phyloP scores from a whole-genome alignment of 2,329 filamentous ascomycete genomes.

The Trichoderma endophyticum region DNA sequence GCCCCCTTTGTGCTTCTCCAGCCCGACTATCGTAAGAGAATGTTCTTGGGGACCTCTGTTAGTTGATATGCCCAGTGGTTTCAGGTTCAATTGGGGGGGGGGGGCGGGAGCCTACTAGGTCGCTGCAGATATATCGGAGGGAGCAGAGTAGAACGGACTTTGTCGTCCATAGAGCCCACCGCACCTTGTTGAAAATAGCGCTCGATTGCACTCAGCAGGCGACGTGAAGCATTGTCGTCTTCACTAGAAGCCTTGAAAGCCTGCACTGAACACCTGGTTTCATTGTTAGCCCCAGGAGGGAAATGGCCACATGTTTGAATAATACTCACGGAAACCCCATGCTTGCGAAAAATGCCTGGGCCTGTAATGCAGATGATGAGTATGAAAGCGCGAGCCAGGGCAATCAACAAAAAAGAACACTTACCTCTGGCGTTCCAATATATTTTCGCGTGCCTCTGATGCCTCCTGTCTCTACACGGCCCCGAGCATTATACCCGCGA shows the following conservation, averaged over 20 bases:
- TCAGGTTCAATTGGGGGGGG: background rate
- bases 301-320: background rate
- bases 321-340: conserved; percentile 61
- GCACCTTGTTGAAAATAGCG: conserved; percentile 65
- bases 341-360: conserved; percentile 71
- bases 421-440: conserved; percentile 86
- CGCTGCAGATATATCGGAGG: conserved; percentile 92
- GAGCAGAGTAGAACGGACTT: conserved; percentile 67
- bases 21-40: conserved; percentile 83
- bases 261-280: conserved; percentile 56
- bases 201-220: conserved; percentile 67
- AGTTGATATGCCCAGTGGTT: background rate
- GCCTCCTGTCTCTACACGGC: conserved; percentile 78
- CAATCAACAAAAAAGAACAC: background rate
- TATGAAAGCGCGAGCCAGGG: background rate
- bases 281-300: background rate
- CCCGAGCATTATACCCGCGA: conserved; percentile 70
- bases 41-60: conserved; percentile 55
- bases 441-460: conserved; percentile 89
- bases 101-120: conserved; percentile 51
- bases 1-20: conserved; percentile 67
- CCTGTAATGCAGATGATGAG: conserved; percentile 45
- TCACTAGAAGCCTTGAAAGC: conserved; percentile 52
- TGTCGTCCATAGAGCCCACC: conserved; percentile 44
- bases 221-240: conserved; percentile 41